These are phyloP conservation scores for Physaria fendleri DNA, from an alignment of 345 rosid species.

Conservation along the genomic window DNA sequence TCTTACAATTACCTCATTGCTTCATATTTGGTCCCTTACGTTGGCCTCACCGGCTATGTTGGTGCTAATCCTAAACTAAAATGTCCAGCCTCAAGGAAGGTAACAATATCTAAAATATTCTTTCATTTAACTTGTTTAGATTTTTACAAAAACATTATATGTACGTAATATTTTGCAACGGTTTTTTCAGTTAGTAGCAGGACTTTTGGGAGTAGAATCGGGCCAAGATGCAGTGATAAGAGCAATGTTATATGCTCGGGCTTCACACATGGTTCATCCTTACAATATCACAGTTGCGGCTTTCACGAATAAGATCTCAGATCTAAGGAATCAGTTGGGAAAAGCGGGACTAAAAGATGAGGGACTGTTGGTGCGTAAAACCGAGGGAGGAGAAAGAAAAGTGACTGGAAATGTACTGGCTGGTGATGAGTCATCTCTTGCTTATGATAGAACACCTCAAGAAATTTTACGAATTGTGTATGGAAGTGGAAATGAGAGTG, in stretches of 20 bases:
- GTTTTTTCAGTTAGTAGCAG: conserved; percentile 55
- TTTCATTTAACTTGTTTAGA: too few species aligned
- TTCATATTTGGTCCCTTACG: conserved; percentile 70
- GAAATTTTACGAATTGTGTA: conserved; percentile 58
- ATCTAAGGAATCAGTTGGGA: conserved; percentile 22
- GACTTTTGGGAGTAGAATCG: conserved; percentile 69
- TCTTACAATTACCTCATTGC: conserved; percentile 58
- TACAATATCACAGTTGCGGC: conserved; percentile 16
- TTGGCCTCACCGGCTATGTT: conserved; percentile 76
- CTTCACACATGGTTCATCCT: conserved; percentile 23
- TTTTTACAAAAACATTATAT: too few species aligned
- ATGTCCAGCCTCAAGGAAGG: conserved; percentile 43
- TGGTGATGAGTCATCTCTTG: conserved; percentile 38
- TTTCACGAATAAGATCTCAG: conserved; percentile 23
- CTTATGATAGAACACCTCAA: conserved; percentile 48
- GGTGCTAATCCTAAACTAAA: conserved; percentile 63
- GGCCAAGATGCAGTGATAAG: conserved; percentile 83
- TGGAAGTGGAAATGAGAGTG: conserved; percentile 49
- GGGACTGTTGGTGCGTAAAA: conserved; percentile 37
- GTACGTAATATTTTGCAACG: background rate
- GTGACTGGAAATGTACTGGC: conserved; percentile 46
- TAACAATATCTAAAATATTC: conserved; percentile 11
- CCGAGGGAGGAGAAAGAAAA: conserved; percentile 39
- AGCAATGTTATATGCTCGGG: conserved; percentile 43
- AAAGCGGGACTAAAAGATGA: conserved; percentile 43